Evolutionary conservation across 2,329 filamentous ascomycete genomes (phyloP).

Genomic region (Exophiala xenobiotica): DNA sequence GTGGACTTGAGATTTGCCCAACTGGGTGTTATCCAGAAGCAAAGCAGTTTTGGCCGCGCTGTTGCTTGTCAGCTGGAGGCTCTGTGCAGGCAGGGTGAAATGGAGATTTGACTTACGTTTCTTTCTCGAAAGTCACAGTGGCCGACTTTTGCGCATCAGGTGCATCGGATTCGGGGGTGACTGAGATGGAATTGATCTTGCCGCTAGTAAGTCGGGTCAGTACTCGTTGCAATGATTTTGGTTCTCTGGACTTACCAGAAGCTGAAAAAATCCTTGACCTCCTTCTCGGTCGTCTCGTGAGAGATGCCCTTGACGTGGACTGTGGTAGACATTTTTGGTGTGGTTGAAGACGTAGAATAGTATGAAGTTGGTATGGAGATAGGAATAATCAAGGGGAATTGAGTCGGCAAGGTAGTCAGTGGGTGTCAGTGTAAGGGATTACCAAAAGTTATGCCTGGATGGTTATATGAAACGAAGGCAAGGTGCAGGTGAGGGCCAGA

Average conservation of each 20-base stretch:
- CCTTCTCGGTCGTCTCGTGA: slow-evolving; percentile 76
- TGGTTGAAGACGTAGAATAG: too few relatives aligned
- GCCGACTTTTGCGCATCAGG: slow-evolving; percentile 71
- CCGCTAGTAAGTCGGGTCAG: slow-evolving; percentile 57
- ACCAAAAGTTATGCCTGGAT: not conserved
- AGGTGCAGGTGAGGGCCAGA: not conserved
- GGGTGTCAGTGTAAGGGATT: too few relatives aligned
- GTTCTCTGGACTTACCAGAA: slow-evolving; percentile 65
- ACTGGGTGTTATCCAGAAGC: slow-evolving; percentile 93
- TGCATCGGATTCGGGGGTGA: slow-evolving; percentile 59
- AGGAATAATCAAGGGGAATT: too few relatives aligned
- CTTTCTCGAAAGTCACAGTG: slow-evolving; percentile 94
- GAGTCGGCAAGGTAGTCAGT: too few relatives aligned
- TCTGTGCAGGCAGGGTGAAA: too few relatives aligned
- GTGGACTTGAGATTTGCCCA: slow-evolving; percentile 72
- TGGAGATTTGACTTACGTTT: slow-evolving; percentile 65
- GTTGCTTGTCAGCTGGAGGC: not conserved
- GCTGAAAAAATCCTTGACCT: slow-evolving; percentile 88
- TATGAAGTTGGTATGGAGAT: not conserved
- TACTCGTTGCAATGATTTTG: not conserved
- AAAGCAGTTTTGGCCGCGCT: slow-evolving; percentile 90
- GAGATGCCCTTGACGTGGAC: slow-evolving; percentile 91
- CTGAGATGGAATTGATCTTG: slow-evolving; percentile 82
- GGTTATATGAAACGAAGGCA: not conserved
- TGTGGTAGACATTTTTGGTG: slow-evolving; percentile 55